Base-by-base conservation (phyloP, 257 asterid genomes). In the Ajuga chamaepitys region DNA sequence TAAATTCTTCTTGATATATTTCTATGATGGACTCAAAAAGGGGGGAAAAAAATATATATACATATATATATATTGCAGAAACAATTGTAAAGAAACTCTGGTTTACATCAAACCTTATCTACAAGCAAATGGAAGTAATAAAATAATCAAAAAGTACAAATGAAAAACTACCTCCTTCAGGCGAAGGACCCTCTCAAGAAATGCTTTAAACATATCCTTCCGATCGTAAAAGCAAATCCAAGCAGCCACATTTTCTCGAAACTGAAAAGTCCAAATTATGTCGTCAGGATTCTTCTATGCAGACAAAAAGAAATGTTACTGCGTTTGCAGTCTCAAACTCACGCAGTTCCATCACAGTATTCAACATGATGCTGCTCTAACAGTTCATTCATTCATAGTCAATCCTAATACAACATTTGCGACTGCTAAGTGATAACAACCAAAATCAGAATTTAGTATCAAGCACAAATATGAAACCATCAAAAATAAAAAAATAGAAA, bases 211-310 rank as follows among this genome's bases (percentile, higher is more conserved):
- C 87, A 74, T 75, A 66, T 87, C 96, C 75, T 82, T 86, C 62
- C 77, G 77, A 60, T 88, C 78, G 73, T 89, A 80, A 76, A 93
- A 93, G 83, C 97, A 93, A 64, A 79, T 77, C 99, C 99, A 93
- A 45, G 96, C 97, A 68, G 96, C 95, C 74, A 93, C 96, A 64
- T 89, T 93, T 82, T 93, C 99, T 73, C 99, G 91, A 74, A 93
- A 93, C 99, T 93, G 95, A 88, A 81, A 77, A 66, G 52, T 70
- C 41, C 71, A 78, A 55, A 58, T 32, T 8, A 60, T 32, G 21
- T 61, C 50, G 55, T 59, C 45, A 66, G 12, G 14, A 16, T 20
- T 58, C 40, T 37, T 35, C 38, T 16, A 22, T 37, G 37, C 71
- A 61, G 28, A 50, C 26, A 13, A 1, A 41, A 13, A 55, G 17